A percentile compares a stretch with the other conserved stretches of the same genome.
phyloP scores from a whole-genome alignment of 495 filamentous ascomycete species.

The Penicillium soppii region DNA sequence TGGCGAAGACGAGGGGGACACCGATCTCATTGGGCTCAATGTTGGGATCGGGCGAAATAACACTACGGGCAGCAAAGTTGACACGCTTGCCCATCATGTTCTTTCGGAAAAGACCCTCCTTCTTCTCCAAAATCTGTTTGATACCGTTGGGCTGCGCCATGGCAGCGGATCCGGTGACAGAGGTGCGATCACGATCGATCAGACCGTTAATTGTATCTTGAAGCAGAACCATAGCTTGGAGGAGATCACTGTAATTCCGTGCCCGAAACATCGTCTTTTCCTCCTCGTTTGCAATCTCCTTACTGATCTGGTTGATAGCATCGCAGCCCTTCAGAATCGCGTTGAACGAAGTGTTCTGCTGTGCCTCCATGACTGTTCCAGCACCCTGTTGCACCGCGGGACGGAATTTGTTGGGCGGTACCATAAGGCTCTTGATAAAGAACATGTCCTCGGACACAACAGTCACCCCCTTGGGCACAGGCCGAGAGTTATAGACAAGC shows the following conservation, averaged over 20 bases:
- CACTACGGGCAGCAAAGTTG: slow-evolving; percentile 95
- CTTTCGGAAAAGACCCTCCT: slow-evolving; percentile 96
- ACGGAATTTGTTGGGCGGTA: slow-evolving; percentile 92
- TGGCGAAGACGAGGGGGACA: slow-evolving; percentile 94
- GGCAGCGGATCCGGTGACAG: slow-evolving; percentile 66
- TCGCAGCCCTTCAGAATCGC: slow-evolving; percentile 71
- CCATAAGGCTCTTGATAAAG: slow-evolving; percentile 79
- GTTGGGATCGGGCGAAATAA: slow-evolving; percentile 97
- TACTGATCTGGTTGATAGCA: slow-evolving; percentile 69
- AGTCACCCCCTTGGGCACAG: slow-evolving; percentile 48
- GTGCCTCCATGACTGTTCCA: slow-evolving; percentile 75
- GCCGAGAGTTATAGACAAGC: slow-evolving; percentile 77
- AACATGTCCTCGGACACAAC: slow-evolving; percentile 79
- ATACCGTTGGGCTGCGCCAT: slow-evolving; percentile 61
- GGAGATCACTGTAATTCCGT: slow-evolving; percentile 59
- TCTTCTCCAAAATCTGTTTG: slow-evolving; percentile 98
- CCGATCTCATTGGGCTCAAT: slow-evolving; percentile 99
- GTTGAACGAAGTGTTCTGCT: slow-evolving; percentile 83
- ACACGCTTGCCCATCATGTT: slow-evolving; percentile 99
- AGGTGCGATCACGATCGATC: slow-evolving; percentile 83
- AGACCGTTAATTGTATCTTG: slow-evolving; percentile 90
- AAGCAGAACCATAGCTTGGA: slow-evolving; percentile 72
- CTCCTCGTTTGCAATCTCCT: slow-evolving; percentile 59
- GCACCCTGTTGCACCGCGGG: slow-evolving; percentile 80
- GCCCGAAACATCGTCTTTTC: slow-evolving; percentile 40